Conservation (phyloP, 140 eudicot species). For the Senecio squalidus region DNA sequence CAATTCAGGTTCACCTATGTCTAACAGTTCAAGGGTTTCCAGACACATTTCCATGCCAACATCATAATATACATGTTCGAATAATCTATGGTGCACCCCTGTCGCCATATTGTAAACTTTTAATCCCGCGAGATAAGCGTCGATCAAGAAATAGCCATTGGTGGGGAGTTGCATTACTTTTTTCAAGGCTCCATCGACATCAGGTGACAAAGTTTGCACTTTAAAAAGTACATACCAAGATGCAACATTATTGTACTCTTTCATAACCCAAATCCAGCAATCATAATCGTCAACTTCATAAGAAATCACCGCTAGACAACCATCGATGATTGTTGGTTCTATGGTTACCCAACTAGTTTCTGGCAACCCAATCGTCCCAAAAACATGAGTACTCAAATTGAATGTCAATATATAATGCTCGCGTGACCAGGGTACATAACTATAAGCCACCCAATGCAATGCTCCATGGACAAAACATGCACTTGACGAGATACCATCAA, state of each 20-base stretch:
- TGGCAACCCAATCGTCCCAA: neutral
- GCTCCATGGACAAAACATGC: constrained; percentile 13
- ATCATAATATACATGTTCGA: neutral
- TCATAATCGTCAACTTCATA: neutral
- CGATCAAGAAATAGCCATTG: neutral
- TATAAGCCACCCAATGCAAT: constrained; percentile 26
- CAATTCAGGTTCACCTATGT: neutral
- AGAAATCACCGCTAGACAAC: neutral
- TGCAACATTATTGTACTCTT: neutral
- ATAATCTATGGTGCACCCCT: neutral
- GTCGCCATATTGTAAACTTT: neutral
- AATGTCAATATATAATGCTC: neutral
- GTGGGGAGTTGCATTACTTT: neutral
- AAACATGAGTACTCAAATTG: neutral
- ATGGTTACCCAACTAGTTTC: neutral
- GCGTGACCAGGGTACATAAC: neutral
- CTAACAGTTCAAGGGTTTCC: constrained; percentile 11
- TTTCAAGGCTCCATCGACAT: neutral
- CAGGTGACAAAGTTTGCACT: neutral
- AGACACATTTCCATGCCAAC: neutral
- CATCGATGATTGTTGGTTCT: neutral
- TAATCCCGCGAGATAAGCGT: neutral
- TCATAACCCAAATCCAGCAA: neutral
- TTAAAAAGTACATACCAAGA: neutral
- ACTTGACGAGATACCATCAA: neutral